phyloP scores from a whole-genome alignment of 768 basidiomycete species.

The Trametes cinnabarina region DNA sequence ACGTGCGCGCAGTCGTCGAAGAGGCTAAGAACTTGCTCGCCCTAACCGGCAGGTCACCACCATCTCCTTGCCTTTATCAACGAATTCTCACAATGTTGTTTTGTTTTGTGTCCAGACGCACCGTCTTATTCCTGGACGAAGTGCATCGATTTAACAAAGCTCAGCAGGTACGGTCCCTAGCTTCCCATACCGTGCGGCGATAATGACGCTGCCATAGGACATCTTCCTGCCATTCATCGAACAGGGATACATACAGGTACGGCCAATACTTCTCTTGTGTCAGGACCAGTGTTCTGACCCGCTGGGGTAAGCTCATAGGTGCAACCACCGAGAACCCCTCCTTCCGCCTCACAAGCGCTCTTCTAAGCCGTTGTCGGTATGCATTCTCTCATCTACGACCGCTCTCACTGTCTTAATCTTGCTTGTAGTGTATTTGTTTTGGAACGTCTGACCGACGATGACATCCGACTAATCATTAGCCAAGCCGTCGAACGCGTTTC shows the following conservation, averaged over 20 bases:
- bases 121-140: constrained; percentile 80
- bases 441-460: constrained; percentile 60
- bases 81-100: neutral
- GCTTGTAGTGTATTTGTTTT: constrained; percentile 66
- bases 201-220: constrained; percentile 44
- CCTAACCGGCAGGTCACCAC: constrained; percentile 57
- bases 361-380: constrained; percentile 75
- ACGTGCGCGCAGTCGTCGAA: constrained; percentile 71
- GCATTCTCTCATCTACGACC: constrained; percentile 21
- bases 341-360: constrained; percentile 72
- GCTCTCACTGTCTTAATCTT: constrained; percentile 19
- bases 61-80: neutral
- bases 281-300: neutral
- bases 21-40: constrained; percentile 67
- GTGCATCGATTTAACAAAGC: constrained; percentile 76
- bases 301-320: constrained; percentile 54
- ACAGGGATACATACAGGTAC: constrained; percentile 64
- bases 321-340: constrained; percentile 91
- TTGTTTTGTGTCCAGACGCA: constrained; percentile 46
- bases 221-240: constrained; percentile 82
- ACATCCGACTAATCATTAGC: constrained; percentile 56
- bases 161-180: constrained; percentile 49
- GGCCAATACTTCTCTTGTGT: neutral
- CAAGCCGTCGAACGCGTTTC: constrained; percentile 46
- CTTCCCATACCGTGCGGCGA: neutral